Percentiles rank a stretch among this genome's conserved stretches.
Evolutionary conservation across 257 asterid species (phyloP).

Genomic region (Lithospermum erythrorhizon): DNA sequence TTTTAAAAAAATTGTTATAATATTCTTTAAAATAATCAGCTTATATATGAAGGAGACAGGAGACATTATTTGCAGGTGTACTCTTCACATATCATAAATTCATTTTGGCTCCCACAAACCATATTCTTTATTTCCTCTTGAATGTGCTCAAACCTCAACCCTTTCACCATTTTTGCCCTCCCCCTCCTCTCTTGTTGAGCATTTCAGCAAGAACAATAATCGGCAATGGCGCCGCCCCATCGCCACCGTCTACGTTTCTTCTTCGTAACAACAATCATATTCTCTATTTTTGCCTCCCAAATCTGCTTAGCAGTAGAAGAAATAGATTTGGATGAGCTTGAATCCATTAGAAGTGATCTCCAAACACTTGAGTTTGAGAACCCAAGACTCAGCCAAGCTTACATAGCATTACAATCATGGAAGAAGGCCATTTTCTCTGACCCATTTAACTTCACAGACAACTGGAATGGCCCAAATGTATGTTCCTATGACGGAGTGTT

Average conservation of each 20-base stretch:
- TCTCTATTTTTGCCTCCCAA: slow-evolving; percentile 17
- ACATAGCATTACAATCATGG: slow-evolving; percentile 55
- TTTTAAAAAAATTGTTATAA: background rate
- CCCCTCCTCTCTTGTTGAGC: background rate
- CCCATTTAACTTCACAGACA: slow-evolving; percentile 38
- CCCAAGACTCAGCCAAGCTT: slow-evolving; percentile 36
- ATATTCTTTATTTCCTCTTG: slow-evolving; percentile 4
- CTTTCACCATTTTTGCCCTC: background rate
- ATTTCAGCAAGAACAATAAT: slow-evolving; percentile 1
- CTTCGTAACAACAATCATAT: slow-evolving; percentile 6
- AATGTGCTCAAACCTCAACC: slow-evolving; percentile 11
- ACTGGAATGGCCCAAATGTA: slow-evolving; percentile 52
- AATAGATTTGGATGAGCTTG: slow-evolving; percentile 13
- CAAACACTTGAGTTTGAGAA: slow-evolving; percentile 27
- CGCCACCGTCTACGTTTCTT: slow-evolving; percentile 17
- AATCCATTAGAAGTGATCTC: slow-evolving; percentile 10
- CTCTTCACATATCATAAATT: background rate
- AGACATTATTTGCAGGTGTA: slow-evolving; percentile 9
- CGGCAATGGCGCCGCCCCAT: slow-evolving; percentile 10
- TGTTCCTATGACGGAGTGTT: slow-evolving; percentile 49
- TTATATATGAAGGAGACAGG: background rate
- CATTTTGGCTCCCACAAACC: background rate
- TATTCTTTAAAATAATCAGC: background rate
- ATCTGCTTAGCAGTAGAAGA: slow-evolving; percentile 24
- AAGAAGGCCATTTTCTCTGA: slow-evolving; percentile 54